Base-by-base conservation (phyloP, 139 green algal species). In the Klebsormidium nitens region DNA sequence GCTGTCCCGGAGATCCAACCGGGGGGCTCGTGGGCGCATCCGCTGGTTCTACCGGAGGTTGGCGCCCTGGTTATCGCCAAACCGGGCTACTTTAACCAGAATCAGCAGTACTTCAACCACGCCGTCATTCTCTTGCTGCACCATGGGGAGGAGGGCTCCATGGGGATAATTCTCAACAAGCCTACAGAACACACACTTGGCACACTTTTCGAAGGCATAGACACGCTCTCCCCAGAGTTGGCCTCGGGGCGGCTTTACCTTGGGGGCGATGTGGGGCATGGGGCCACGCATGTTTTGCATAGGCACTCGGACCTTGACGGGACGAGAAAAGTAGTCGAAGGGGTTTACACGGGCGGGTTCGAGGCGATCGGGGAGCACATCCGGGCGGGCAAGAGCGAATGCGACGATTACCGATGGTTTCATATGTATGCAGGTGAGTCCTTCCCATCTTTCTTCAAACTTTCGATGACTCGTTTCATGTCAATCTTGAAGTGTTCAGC, bases 121-220 rank as follows among this genome's bases (percentile, higher is more conserved):
- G 67, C 82, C 1, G 88, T 92, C 23, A 91, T 95, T 47, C 77
- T 93, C 28, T 23, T 95, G 6, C 79, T 90, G n/a, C 66, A 77
- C 2, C 88, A 94, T 75, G 64, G 60, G 69, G 52, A 83, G 2
- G 48, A 65, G 5, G 82, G 81, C 32, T 85, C 63, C 26, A 79
- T 79, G 23, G 91, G 91, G 0, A 32, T 96, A 26, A 95, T 96
- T 29, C 71, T 96, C 17, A 95, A 95, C 82, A 81, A 70, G 28
- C 81, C 68, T 42, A 37, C 23, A 63, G 91, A 23, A 61, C 70
- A 3, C 42, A 84, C 61, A 23, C 91, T 32, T 42, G 36, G 59
- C n/a, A n/a, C n/a, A n/a, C n/a, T n/a, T n/a, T n/a, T n/a, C n/a
- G n/a, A n/a, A n/a, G n/a, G n/a, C n/a, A n/a, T n/a, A n/a, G n/a